Base-by-base conservation (phyloP, 352 stramenopile species). In the Plasmopara muralis region DNA sequence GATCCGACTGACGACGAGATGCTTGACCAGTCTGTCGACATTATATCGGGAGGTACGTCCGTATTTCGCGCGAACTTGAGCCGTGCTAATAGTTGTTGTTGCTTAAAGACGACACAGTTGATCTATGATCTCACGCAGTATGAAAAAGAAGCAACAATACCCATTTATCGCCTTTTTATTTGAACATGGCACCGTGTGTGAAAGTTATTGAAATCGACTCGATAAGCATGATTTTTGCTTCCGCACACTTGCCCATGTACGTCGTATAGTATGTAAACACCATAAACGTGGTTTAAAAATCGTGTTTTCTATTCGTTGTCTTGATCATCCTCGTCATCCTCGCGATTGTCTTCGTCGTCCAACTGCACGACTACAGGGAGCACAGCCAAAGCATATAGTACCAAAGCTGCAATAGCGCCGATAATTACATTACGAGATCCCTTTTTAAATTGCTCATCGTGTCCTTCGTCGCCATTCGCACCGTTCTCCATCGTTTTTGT, bases 341-440 rank as follows among this genome's bases (percentile, higher is more conserved):
- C 63, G 8, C 77, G 54, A 1, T 83, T 55, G 1, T 75, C 64
- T 6, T 72, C 64, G 8, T 79, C 65, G 31, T 64, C 47, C 37
- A 85, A 67, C 37, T 76, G 63, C 39, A 94, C 70, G 14, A 67
- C 57, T 34, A 90, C 43, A 29, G 80, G 81, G 30, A 93, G 49
- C 6, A 70, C 67, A 5, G 85, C 81, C 14, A 93, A 47, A 9
- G 69, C 70, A 54, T 94, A 94, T 53, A 94, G 31, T 7, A 89
- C 43, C 12, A 94, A 63, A 15, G 81, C 75, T 12, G 68, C 67
- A 9, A 92, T 64, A 2, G 77, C 83, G 4, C 83, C 83, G 29
- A 94, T 74, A 46, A 94, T 74, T 41, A 90, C 78, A 41, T 92
- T 92, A 47, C 81, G 77, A 48, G 78, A 73, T 30, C 78, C 66